phyloP scores from a whole-genome alignment of 495 filamentous ascomycete genomes.

The Cercophora samala region DNA sequence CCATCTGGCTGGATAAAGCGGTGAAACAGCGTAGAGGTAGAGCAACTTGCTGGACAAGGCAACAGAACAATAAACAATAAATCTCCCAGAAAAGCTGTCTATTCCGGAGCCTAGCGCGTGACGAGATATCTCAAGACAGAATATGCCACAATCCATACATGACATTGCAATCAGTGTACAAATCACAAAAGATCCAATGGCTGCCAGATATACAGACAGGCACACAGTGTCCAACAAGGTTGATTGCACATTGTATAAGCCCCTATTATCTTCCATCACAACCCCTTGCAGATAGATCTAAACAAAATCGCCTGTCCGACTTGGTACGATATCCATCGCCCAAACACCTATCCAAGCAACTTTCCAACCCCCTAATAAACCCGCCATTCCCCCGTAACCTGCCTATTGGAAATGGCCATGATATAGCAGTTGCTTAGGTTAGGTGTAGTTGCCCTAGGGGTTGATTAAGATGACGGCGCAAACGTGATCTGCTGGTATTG shows the following conservation, averaged over 20 bases:
- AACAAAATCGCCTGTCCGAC: not conserved
- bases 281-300: not conserved
- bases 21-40: conserved; percentile 21
- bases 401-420: not conserved
- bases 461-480: not conserved
- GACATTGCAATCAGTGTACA: no score
- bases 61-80: not conserved
- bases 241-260: not conserved
- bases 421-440: not conserved
- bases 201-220: not conserved
- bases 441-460: not conserved
- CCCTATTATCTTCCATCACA: not conserved
- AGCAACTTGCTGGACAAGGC: not conserved
- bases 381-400: not conserved
- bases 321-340: not conserved
- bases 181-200: no score
- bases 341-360: not conserved
- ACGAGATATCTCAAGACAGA: no score
- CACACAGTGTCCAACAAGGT: conserved; percentile 4
- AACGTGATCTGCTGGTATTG: not conserved
- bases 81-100: not conserved
- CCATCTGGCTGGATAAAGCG: no score
- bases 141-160: no score
- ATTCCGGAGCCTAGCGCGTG: no score
- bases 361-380: not conserved